Base-by-base conservation (phyloP, 1,284 basidiomycete species). In the Heliocybe sulcata region DNA sequence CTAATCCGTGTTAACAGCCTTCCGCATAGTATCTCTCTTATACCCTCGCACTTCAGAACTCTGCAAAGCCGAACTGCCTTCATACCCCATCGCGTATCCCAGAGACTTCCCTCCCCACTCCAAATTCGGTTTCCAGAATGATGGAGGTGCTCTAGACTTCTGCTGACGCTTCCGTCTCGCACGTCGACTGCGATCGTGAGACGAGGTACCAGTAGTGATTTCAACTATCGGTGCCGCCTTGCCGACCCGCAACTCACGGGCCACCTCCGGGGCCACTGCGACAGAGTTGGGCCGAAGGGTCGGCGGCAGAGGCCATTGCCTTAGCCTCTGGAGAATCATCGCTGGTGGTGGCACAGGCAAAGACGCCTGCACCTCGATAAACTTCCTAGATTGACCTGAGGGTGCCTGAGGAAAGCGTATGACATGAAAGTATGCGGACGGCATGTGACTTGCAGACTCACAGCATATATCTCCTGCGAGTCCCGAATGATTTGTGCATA, bases 41-140 rank as follows among this genome's bases (percentile, higher is more conserved):
- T 71, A 67, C 27, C 49, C 35, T 55, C 59, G 52, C 23, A 60
- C 56, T 53, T 58, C 22, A 54, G 60, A 42, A 52, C 56, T n/a
- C 29, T 58, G 57, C 1, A 64, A 56, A 3, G 69, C 61, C 57
- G 64, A 62, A 55, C 69, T 71, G n/a, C 66, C 65, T 16, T 59
- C 57, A 55, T 66, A 71, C 1, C 70, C 70, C 61, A 67, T 61
- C 12, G 66, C 68, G 55, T 72, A 72, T 1, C 69, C 70, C 10
- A 57, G 51, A 45, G 60, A 64, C 58, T 67, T 68, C 20, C 67
- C 67, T 20, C 67, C 66, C 63, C 64, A 61, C 35, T 60, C 61
- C 16, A 53, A 55, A 16, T 60, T 49, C 8, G 68, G 68, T 35
- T 68, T 57, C 64, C 66, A 71, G 57, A 71, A 72, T 19, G 58